Evolutionary conservation across 2,329 filamentous ascomycete genomes (phyloP).

Genomic region (Calycina marina): DNA sequence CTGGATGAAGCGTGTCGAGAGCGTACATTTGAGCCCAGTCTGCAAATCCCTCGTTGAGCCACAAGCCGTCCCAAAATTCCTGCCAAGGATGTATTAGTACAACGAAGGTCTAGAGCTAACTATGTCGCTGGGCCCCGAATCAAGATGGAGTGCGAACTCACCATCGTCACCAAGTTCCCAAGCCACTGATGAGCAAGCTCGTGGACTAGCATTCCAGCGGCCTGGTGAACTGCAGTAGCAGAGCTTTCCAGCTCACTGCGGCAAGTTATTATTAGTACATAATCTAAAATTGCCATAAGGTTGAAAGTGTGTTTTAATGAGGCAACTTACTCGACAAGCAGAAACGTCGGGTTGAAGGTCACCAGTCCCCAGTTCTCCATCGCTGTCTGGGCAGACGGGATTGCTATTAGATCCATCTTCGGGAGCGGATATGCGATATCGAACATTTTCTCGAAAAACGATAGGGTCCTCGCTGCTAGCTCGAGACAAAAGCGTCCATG

Average conservation of each 20-base stretch:
- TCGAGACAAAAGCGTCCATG: constrained; percentile 27
- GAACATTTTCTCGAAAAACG: constrained; percentile 58
- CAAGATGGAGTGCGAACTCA: too few relatives aligned
- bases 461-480: constrained; percentile 49
- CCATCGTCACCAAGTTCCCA: constrained; percentile 61
- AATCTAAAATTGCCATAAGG: too few relatives aligned
- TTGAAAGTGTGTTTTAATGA: too few relatives aligned
- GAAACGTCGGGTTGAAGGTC: constrained; percentile 50
- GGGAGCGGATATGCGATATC: constrained; percentile 52
- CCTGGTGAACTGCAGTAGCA: too few relatives aligned
- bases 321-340: too few relatives aligned
- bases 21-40: constrained; percentile 35
- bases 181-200: constrained; percentile 66
- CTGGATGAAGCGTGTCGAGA: constrained; percentile 6
- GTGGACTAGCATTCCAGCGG: too few relatives aligned
- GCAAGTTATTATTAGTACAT: too few relatives aligned
- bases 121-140: too few relatives aligned
- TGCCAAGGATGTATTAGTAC: too few relatives aligned
- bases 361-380: constrained; percentile 68
- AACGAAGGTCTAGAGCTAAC: too few relatives aligned
- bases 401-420: constrained; percentile 64
- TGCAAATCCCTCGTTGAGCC: constrained; percentile 61
- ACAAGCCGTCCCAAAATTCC: constrained; percentile 61
- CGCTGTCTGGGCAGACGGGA: constrained; percentile 53
- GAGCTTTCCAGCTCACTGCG: too few relatives aligned